Conservation (phyloP, 768 basidiomycete genomes). For the Leccinum incarnatum region DNA sequence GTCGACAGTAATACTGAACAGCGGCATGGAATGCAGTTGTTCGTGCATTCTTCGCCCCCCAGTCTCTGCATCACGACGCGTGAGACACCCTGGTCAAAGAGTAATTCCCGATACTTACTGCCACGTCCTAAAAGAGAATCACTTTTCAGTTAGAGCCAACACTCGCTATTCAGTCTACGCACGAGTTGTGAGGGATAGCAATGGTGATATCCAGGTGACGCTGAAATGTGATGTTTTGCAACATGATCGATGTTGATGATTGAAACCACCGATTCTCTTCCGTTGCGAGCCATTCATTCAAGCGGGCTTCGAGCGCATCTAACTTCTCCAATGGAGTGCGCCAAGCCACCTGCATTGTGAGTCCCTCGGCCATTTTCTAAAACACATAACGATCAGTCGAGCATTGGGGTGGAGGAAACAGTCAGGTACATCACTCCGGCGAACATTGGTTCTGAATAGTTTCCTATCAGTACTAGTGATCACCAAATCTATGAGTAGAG, state of each 20-base stretch:
- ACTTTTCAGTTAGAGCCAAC: conserved; percentile 1
- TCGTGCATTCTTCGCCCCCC: conserved; percentile 58
- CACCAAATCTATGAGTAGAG: not conserved
- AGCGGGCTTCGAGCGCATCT: conserved; percentile 59
- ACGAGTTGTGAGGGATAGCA: conserved; percentile 54
- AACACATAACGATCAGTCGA: conserved; percentile 10
- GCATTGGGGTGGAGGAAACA: not conserved
- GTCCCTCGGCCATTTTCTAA: conserved; percentile 64
- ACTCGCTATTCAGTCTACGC: conserved; percentile 17
- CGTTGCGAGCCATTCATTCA: conserved; percentile 75
- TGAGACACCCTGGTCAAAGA: conserved; percentile 3
- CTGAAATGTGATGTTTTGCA: conserved; percentile 66
- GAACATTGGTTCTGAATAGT: conserved; percentile 57
- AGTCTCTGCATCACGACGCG: conserved; percentile 39
- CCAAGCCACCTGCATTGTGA: conserved; percentile 75
- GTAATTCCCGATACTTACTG: conserved; percentile 25
- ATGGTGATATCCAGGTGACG: conserved; percentile 68
- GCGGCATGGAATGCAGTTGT: conserved; percentile 81
- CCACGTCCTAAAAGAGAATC: conserved; percentile 29
- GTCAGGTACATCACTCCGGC: conserved; percentile 59
- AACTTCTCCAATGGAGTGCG: conserved; percentile 69
- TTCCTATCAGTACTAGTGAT: not conserved
- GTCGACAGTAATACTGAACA: conserved; percentile 65
- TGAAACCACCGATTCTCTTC: conserved; percentile 81
- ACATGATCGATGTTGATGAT: conserved; percentile 58